Evolutionary conservation across 306 rosid species (phyloP).

Genomic region (Calophaca sinica): DNA sequence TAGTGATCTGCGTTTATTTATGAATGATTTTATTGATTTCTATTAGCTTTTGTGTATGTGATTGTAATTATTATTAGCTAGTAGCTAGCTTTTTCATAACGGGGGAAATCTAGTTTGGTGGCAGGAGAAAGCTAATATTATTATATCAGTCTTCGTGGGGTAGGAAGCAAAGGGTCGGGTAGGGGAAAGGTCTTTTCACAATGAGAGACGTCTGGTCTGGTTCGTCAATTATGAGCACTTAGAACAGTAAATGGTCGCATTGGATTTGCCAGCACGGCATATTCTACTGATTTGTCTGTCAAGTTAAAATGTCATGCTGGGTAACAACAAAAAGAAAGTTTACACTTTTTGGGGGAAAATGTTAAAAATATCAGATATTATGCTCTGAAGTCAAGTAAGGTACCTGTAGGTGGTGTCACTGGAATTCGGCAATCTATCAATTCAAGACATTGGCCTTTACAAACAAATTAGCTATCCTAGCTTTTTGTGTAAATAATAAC

Average conservation of each 20-base stretch:
- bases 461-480: slow-evolving; percentile 26
- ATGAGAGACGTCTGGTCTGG: slow-evolving; percentile 47
- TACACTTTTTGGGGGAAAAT: slow-evolving; percentile 22
- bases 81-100: slow-evolving; percentile 47
- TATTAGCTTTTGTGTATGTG: neutral
- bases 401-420: slow-evolving; percentile 42
- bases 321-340: slow-evolving; percentile 27
- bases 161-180: slow-evolving; percentile 52
- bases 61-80: slow-evolving; percentile 41
- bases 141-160: neutral
- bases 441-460: slow-evolving; percentile 52
- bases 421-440: slow-evolving; percentile 47
- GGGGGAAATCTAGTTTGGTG: slow-evolving; percentile 52
- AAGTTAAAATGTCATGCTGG: slow-evolving; percentile 36
- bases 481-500: slow-evolving; percentile 24
- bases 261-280: slow-evolving; percentile 44
- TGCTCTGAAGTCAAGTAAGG: slow-evolving; percentile 49
- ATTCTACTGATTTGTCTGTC: slow-evolving; percentile 31
- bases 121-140: slow-evolving; percentile 51
- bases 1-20: slow-evolving; percentile 52
- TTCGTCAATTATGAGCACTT: slow-evolving; percentile 45
- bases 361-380: slow-evolving; percentile 20
- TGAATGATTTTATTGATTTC: slow-evolving; percentile 53
- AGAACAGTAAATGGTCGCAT: slow-evolving; percentile 43
- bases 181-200: slow-evolving; percentile 62